Conservation (phyloP, 2,329 filamentous ascomycete species). For the Alternaria ethzedia region DNA sequence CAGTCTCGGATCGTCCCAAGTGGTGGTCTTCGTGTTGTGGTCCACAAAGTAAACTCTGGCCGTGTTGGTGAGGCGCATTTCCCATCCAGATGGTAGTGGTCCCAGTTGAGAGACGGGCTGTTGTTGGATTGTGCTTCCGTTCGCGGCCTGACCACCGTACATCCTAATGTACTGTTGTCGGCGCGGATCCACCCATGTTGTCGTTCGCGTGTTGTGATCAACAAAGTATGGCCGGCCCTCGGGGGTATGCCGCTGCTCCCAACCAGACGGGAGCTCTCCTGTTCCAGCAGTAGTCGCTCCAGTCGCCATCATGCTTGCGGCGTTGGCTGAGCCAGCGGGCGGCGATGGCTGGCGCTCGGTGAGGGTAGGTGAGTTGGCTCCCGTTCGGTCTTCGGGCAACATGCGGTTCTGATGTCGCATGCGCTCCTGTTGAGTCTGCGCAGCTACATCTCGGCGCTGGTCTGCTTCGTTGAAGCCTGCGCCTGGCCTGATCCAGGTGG, state of each 20-base stretch:
- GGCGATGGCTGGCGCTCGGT: conserved; percentile 57
- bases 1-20: conserved; percentile 95
- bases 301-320: conserved; percentile 89
- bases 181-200: conserved; percentile 97
- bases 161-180: conserved; percentile 98
- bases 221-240: conserved; percentile 97
- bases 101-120: conserved; percentile 97
- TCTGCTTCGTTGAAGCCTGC: conserved; percentile 76
- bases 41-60: conserved; percentile 98
- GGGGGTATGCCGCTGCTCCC: conserved; percentile 95
- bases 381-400: conserved; percentile 92
- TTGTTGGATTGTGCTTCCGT: conserved; percentile 86
- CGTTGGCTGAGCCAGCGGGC: conserved; percentile 55
- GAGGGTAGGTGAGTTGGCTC: conserved; percentile 86
- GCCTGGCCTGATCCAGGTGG: conserved; percentile 94
- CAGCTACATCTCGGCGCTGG: conserved; percentile 80
- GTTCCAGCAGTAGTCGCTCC: conserved; percentile 93
- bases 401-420: conserved; percentile 94
- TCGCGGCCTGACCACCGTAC: conserved; percentile 85
- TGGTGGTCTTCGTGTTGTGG: conserved; percentile 99
- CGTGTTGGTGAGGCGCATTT: conserved; percentile 99
- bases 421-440: conserved; percentile 90
- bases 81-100: conserved; percentile 95
- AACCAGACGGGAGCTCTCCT: conserved; percentile 91
- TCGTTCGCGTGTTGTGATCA: conserved; percentile 97